Evolutionary conservation across 768 basidiomycete species (phyloP).

Genomic region (Suillus cothurnatus): DNA sequence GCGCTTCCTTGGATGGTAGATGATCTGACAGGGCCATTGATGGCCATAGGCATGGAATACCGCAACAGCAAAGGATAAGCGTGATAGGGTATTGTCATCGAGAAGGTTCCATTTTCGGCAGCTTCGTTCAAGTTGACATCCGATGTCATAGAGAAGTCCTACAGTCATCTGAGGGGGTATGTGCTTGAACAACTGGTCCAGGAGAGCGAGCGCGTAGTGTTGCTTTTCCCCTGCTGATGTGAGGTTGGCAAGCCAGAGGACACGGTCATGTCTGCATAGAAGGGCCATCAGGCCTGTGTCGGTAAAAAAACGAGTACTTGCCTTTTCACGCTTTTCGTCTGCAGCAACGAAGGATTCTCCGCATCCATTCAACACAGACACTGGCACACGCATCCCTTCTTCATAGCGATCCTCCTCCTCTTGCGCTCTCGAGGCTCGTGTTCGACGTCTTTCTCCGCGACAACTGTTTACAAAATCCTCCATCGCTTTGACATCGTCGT

Average conservation of each 20-base stretch:
- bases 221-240: slow-evolving; percentile 21
- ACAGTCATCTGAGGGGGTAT: slow-evolving; percentile 18
- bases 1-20: slow-evolving; percentile 35
- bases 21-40: slow-evolving; percentile 37
- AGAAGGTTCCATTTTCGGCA: slow-evolving; percentile 10
- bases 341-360: slow-evolving; percentile 30
- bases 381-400: slow-evolving; percentile 27
- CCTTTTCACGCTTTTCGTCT: slow-evolving; percentile 19
- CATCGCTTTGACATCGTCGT: slow-evolving; percentile 21
- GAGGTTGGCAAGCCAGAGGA: slow-evolving; percentile 22
- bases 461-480: slow-evolving; percentile 12
- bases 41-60: slow-evolving; percentile 41
- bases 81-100: background rate
- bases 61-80: slow-evolving; percentile 27
- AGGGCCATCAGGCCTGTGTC: slow-evolving; percentile 22
- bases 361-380: slow-evolving; percentile 36
- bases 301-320: slow-evolving; percentile 19
- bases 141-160: slow-evolving; percentile 27
- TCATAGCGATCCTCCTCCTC: slow-evolving; percentile 19
- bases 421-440: background rate
- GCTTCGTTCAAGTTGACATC: slow-evolving; percentile 24
- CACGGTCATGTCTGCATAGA: slow-evolving; percentile 19
- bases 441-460: background rate
- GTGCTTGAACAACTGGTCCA: slow-evolving; percentile 19
- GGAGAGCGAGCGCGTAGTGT: slow-evolving; percentile 21